Percentiles rank a stretch among this genome's conserved stretches.
phyloP scores from a whole-genome alignment of 2,329 filamentous ascomycete genomes.

The Stemphylium lycopersici region DNA sequence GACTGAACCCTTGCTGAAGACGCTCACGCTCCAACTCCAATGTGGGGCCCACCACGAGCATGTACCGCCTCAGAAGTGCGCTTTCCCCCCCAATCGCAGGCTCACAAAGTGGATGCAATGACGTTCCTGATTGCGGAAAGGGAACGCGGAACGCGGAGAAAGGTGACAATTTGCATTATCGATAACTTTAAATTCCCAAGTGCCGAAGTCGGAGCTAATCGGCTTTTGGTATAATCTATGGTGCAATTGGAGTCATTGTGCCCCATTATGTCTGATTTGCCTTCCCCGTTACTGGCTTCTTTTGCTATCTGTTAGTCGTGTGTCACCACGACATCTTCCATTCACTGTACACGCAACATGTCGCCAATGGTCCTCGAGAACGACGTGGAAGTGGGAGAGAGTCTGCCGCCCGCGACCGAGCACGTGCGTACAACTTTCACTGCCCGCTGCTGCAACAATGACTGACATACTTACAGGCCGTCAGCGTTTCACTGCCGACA shows the following conservation, averaged over 20 bases:
- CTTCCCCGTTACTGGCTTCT: slow-evolving; percentile 3
- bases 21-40: slow-evolving; percentile 1
- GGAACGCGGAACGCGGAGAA: slow-evolving; percentile 14
- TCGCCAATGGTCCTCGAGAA: slow-evolving; percentile 40
- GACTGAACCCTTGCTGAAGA: not conserved
- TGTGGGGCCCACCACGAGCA: slow-evolving; percentile 5
- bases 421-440: slow-evolving; percentile 44
- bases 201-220: slow-evolving; percentile 43
- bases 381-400: slow-evolving; percentile 48
- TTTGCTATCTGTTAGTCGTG: slow-evolving; percentile 6
- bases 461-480: slow-evolving; percentile 66
- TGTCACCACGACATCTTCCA: not conserved
- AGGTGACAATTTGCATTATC: slow-evolving; percentile 32
- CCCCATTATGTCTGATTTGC: slow-evolving; percentile 10
- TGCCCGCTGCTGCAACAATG: not conserved
- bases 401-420: slow-evolving; percentile 47
- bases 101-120: slow-evolving; percentile 4
- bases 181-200: slow-evolving; percentile 42
- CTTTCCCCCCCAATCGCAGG: not conserved
- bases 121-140: slow-evolving; percentile 10
- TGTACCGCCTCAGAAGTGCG: not conserved
- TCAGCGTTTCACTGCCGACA: slow-evolving; percentile 93
- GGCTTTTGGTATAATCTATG: slow-evolving; percentile 15
- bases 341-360: slow-evolving; percentile 18
- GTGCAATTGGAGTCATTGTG: slow-evolving; percentile 20